Evolutionary conservation across 2,329 filamentous ascomycete species (phyloP).

Genomic region (Tolypocladium sp.): DNA sequence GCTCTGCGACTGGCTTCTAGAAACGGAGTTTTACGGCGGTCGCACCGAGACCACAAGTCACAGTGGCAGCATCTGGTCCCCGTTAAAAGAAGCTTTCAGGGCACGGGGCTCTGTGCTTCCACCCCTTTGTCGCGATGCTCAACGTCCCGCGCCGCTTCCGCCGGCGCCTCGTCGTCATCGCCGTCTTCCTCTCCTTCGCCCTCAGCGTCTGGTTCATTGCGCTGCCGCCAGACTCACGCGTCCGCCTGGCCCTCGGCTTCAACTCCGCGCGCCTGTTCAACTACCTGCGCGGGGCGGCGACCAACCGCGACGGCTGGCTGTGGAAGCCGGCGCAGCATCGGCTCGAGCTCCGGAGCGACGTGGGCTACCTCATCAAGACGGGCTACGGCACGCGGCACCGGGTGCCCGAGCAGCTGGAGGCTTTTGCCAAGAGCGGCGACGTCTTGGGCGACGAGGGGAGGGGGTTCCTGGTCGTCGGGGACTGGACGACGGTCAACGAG

Average conservation of each 20-base stretch:
- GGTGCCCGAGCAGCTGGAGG: slow-evolving; percentile 35
- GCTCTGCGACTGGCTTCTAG: neutral
- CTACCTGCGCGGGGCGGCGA: slow-evolving; percentile 15
- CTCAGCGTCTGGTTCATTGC: slow-evolving; percentile 16
- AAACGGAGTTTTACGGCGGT: neutral
- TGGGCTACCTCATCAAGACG: slow-evolving; percentile 45
- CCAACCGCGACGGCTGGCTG: slow-evolving; percentile 32
- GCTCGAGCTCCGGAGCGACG: slow-evolving; percentile 34
- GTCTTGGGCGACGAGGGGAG: slow-evolving; percentile 27
- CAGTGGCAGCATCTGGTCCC: neutral
- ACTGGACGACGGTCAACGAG: slow-evolving; percentile 32
- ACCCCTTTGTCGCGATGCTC: neutral
- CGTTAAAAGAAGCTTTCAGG: neutral
- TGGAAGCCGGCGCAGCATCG: slow-evolving; percentile 27
- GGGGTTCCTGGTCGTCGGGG: slow-evolving; percentile 39
- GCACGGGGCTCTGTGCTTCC: neutral
- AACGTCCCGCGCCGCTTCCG: slow-evolving; percentile 17
- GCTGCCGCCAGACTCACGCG: slow-evolving; percentile 22
- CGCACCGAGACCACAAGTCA: neutral
- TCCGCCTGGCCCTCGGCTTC: slow-evolving; percentile 24
- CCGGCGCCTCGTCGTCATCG: slow-evolving; percentile 16
- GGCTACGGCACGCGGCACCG: slow-evolving; percentile 44
- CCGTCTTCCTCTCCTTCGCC: slow-evolving; percentile 13
- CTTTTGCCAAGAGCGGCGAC: slow-evolving; percentile 23
- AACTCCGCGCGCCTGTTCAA: slow-evolving; percentile 22